phyloP scores from a whole-genome alignment of 2,329 filamentous ascomycete species.

The Colletotrichum sp. region DNA sequence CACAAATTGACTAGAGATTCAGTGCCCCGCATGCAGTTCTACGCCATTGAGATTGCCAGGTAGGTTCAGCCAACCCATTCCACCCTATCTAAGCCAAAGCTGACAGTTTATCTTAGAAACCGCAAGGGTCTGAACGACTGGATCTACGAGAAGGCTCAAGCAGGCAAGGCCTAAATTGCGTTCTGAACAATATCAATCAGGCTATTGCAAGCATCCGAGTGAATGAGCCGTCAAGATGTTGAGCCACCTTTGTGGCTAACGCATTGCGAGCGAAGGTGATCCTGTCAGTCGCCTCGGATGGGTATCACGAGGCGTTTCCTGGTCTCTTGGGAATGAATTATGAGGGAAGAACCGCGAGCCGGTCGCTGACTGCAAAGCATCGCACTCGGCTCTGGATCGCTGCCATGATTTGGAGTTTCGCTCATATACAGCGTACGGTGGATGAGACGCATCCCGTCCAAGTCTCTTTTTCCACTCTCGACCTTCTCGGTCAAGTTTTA shows the following conservation, averaged over 20 bases:
- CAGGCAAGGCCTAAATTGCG: constrained; percentile 49
- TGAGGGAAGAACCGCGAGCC: neutral
- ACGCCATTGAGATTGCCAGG: constrained; percentile 59
- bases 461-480: neutral
- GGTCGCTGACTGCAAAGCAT: neutral
- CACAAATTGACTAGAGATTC: neutral
- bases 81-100: neutral
- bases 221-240: neutral
- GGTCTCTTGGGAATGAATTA: neutral
- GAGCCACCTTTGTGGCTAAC: neutral
- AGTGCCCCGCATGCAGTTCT: constrained; percentile 63
- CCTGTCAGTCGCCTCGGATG: neutral
- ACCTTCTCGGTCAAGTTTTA: neutral
- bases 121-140: constrained; percentile 91
- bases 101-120: constrained; percentile 70
- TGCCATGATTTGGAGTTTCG: neutral
- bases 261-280: neutral
- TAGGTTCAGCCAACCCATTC: constrained; percentile 13
- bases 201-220: neutral
- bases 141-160: constrained; percentile 86
- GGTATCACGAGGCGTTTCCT: neutral
- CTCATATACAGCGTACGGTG: neutral
- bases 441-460: neutral
- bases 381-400: neutral
- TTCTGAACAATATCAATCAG: neutral